Evolutionary conservation across 257 asterid genomes (phyloP), one percentile per base, ranked within the genome.

Genomic region (Gentiana dahurica): DNA sequence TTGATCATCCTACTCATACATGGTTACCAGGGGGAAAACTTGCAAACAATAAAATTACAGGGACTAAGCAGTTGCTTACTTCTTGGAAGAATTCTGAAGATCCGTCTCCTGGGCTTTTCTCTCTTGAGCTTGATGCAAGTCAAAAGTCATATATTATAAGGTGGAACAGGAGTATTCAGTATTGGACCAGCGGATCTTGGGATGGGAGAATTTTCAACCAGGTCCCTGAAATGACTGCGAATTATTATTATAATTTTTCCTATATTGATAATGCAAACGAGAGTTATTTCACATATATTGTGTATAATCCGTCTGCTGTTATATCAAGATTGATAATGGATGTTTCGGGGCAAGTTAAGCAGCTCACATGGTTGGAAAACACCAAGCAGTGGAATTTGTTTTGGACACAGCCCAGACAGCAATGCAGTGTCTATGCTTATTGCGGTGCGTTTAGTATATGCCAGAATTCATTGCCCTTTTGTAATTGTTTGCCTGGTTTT

Each of bases 171-270:
- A 70, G 57, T 53, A 54, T 33, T 62, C 53, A 54, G 54, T 88
- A 82, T 33, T 88, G 94, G 90, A 56, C 68, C 0, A 82, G 88
- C 61, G 95, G 95, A 43, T 0, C 75, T 5, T 88, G 95, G 94
- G 73, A 82, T 57, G 84, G 75, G 24, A 67, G 6, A 1, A 71
- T 69, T 61, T 88, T 85, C 61, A 80, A 83, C 55, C 36, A 15
- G 12, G 82, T 82, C 34, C 95, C 79, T 15, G 77, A 75, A 61
- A 68, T 72, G 76, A 68, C 61, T 0, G 0, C 5, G 8, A 67
- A 69, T 53, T 51, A 50, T 57, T 36, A 67, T 32, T 72, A 75
- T 41, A 65, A 70, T 59, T 64, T 69, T 48, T 65, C 60, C 41
- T 75, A 64, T 60, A 34, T 1, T n/a, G 64, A 72, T 44, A 53